phyloP scores from a whole-genome alignment of 2,329 filamentous ascomycete genomes.

The Ophiocordyceps camponoti-rufipedis region DNA sequence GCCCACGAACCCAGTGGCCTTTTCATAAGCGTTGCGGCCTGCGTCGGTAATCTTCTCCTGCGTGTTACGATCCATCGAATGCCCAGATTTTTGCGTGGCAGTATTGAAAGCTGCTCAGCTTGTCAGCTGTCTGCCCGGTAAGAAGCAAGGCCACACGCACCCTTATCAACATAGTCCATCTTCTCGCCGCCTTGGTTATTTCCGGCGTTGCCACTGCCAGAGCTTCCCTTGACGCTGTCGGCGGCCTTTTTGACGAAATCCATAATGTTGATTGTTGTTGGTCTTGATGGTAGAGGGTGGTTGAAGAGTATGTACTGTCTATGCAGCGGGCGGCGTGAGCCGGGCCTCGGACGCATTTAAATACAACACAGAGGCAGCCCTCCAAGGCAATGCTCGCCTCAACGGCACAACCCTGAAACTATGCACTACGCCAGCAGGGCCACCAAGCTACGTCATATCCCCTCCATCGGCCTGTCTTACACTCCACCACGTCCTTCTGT shows the following conservation, averaged over 20 bases:
- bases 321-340: too few species aligned
- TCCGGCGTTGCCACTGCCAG: slow-evolving; percentile 5
- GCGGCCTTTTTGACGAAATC: slow-evolving; percentile 21
- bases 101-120: slow-evolving; percentile 10
- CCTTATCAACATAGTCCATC: slow-evolving; percentile 21
- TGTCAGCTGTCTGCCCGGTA: not conserved
- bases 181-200: slow-evolving; percentile 5
- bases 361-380: not conserved
- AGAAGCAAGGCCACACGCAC: slow-evolving; percentile 7
- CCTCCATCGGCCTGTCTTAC: not conserved
- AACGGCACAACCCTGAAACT: not conserved
- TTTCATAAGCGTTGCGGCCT: slow-evolving; percentile 16
- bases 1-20: slow-evolving; percentile 13
- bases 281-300: not conserved
- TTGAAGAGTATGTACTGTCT: not conserved
- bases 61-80: slow-evolving; percentile 14
- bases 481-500: not conserved
- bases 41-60: slow-evolving; percentile 21
- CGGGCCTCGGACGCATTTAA: not conserved
- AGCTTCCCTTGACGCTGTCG: slow-evolving; percentile 4
- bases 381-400: not conserved
- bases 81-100: slow-evolving; percentile 15
- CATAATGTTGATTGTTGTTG: slow-evolving; percentile 11
- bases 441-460: slow-evolving; percentile 1
- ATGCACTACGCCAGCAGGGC: not conserved